phyloP scores from a whole-genome alignment of 2,329 filamentous ascomycete species.

The Alternaria sp. region DNA sequence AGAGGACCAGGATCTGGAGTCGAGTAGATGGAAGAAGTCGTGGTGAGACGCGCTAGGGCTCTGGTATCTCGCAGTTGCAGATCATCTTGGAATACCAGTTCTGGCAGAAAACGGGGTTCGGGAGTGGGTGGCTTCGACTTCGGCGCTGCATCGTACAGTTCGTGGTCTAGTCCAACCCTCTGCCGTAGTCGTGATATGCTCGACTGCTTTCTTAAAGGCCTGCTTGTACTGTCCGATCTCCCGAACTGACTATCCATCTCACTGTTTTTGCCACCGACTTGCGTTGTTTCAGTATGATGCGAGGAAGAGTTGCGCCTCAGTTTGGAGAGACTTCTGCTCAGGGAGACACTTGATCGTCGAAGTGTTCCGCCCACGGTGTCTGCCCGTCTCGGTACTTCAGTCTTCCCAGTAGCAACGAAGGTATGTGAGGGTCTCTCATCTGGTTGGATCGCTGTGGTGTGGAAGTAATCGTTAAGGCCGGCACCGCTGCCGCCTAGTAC shows the following conservation, averaged over 20 bases:
- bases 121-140: not conserved
- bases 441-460: constrained; percentile 23
- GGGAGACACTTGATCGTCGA: constrained; percentile 32
- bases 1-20: not conserved
- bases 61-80: not conserved
- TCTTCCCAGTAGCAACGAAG: constrained; percentile 28
- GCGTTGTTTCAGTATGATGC: constrained; percentile 18
- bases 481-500: constrained; percentile 28
- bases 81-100: constrained; percentile 1
- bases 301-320: constrained; percentile 27
- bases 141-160: not conserved
- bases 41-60: constrained; percentile 3
- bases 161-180: constrained; percentile 18
- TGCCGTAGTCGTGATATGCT: constrained; percentile 28
- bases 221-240: constrained; percentile 6
- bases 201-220: constrained; percentile 20
- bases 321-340: constrained; percentile 35
- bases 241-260: not conserved
- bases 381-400: constrained; percentile 34
- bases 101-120: not conserved
- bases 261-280: constrained; percentile 5
- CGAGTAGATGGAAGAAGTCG: constrained; percentile 11
- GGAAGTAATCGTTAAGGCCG: constrained; percentile 27
- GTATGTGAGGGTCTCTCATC: constrained; percentile 38
- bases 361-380: constrained; percentile 33